phyloP scores from a whole-genome alignment of 495 filamentous ascomycete species.

The Echria macrotheca region DNA sequence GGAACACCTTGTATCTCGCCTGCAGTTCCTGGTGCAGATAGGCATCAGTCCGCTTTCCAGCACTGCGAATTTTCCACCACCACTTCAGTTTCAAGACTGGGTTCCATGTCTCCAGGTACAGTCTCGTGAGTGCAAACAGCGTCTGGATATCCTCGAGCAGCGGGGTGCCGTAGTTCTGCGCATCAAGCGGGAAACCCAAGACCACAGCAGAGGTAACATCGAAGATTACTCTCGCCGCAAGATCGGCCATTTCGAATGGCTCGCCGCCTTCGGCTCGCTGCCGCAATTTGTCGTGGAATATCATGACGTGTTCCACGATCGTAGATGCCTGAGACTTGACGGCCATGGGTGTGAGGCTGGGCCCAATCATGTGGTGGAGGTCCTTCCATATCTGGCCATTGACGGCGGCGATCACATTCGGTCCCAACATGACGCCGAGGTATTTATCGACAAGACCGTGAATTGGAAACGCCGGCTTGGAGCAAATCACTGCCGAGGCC shows the following conservation, averaged over 20 bases:
- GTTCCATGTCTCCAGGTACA: neutral
- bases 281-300: neutral
- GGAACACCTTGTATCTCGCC: neutral
- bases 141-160: neutral
- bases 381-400: constrained; percentile 1
- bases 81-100: neutral
- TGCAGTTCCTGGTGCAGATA: neutral
- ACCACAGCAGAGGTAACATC: neutral
- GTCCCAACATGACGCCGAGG: neutral
- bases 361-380: neutral
- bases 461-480: neutral
- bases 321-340: neutral
- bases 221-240: neutral
- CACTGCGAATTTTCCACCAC: neutral
- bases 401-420: neutral
- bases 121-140: neutral
- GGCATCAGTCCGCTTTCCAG: neutral
- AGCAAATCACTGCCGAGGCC: neutral
- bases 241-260: neutral
- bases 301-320: neutral
- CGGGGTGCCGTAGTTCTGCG: neutral
- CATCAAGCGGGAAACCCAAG: neutral
- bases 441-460: neutral
- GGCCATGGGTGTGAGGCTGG: neutral
- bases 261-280: neutral